Conservation (phyloP, 2,329 filamentous ascomycete species). For the Xylariaceae sp. region DNA sequence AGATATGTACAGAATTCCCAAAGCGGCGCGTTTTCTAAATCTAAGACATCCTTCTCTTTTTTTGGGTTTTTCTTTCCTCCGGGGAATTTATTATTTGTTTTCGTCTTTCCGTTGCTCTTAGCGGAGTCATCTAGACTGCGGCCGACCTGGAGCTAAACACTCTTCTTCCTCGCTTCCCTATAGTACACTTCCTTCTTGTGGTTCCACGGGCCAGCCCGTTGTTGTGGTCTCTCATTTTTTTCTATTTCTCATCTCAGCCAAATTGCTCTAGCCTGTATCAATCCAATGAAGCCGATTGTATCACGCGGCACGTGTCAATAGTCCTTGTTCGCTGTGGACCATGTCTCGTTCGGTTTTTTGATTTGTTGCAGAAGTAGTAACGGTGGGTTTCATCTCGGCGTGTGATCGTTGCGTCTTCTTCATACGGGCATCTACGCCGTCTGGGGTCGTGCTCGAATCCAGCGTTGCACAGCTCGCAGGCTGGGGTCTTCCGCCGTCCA, state of each 20-base stretch:
- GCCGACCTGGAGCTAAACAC: slow-evolving; percentile 12
- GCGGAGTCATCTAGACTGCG: slow-evolving; percentile 16
- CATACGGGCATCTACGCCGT: slow-evolving; percentile 23
- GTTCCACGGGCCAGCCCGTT: neutral
- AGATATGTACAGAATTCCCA: slow-evolving; percentile 7
- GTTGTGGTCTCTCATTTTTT: neutral
- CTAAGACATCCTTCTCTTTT: neutral
- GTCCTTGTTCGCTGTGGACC: too few relatives aligned
- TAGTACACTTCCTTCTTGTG: too few relatives aligned
- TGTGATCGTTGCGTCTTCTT: neutral
- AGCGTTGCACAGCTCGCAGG: slow-evolving; percentile 53
- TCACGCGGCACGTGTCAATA: too few relatives aligned
- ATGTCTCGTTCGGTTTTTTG: too few relatives aligned
- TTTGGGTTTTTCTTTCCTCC: slow-evolving; percentile 7
- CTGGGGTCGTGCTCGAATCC: slow-evolving; percentile 47
- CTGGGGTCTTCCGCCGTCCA: slow-evolving; percentile 62
- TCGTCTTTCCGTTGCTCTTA: neutral
- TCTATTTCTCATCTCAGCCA: neutral
- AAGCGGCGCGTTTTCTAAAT: slow-evolving; percentile 7
- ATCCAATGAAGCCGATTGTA: neutral
- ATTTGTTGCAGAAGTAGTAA: too few relatives aligned
- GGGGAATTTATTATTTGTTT: neutral
- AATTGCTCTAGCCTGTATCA: neutral
- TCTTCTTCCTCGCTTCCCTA: neutral
- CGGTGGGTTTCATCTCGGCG: too few relatives aligned